Evolutionary conservation across 305 asterid species (phyloP), one percentile per base, ranked within the genome.

Genomic region (Fraxinus nigra): DNA sequence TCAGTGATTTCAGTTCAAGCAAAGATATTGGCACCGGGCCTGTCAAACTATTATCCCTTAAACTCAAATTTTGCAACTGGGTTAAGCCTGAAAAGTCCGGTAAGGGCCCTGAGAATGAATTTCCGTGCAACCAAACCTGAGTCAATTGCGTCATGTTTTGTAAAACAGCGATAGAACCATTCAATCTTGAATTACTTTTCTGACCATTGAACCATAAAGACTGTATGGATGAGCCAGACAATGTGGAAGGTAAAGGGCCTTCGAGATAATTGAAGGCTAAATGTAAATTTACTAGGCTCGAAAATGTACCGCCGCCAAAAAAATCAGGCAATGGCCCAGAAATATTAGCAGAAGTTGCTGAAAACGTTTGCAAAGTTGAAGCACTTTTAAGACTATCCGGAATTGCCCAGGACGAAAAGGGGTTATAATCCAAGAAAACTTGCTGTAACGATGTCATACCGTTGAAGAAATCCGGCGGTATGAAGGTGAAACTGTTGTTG

Each of bases 191-290:
- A 61, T 33, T 59, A 75, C 92, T 56, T 10, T 5, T 69, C 84
- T 86, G 94, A 7, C 94, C 91, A 83, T 95, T 95, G 72, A 95
- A 84, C 99, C 98, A 95, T 79, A 95, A n/a, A 4, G 87, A 30
- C 82, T 88, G 91, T 22, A 95, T 77, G 0, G 87, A 82, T 35
- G 97, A 89, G 34, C 90, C 90, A 11, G 89, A 77, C 72, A 94
- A 86, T 26, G 87, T 83, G 0, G 87, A 7, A 0, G 99, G 98
- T 81, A 95, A 65, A 30, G 92, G 90, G 56, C 98, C 99, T 83
- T 87, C 91, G 5, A 94, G 88, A 78, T 72, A 26, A 76, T 95
- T 95, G 33, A 86, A 90, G 0, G 99, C 34, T 28, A 95, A 86
- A 77, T 46, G 91, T 74, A 95, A 80, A 26, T 0, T 4, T 4